Evolutionary conservation across 1,139 yeast genomes (phyloP).

Genomic region (Saccharomyces hybrid): DNA sequence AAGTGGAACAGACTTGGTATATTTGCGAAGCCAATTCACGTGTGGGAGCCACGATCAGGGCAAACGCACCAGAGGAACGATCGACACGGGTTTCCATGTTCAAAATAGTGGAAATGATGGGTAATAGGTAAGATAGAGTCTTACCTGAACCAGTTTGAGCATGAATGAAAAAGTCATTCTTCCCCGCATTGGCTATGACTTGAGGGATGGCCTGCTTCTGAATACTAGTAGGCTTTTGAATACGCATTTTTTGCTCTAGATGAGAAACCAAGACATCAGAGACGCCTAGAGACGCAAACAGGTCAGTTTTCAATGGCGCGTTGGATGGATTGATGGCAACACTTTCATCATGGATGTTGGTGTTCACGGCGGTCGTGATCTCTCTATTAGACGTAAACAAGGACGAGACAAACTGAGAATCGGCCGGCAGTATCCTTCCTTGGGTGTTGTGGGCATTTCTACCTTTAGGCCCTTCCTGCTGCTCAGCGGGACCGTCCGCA

Average conservation of each 20-base stretch:
- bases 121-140: constrained; percentile 76
- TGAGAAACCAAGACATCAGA: constrained; percentile 46
- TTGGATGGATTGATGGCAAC: constrained; percentile 58
- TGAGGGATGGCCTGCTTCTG: constrained; percentile 79
- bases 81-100: constrained; percentile 43
- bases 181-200: constrained; percentile 34
- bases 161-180: constrained; percentile 71
- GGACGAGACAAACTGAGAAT: constrained; percentile 56
- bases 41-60: constrained; percentile 82
- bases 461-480: constrained; percentile 8
- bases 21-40: constrained; percentile 93
- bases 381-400: constrained; percentile 68
- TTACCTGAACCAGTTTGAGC: constrained; percentile 98
- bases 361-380: constrained; percentile 26
- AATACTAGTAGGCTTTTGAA: constrained; percentile 73
- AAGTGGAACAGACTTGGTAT: constrained; percentile 64
- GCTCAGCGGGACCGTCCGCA: constrained; percentile 6
- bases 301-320: constrained; percentile 53
- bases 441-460: constrained; percentile 8
- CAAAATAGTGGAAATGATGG: constrained; percentile 45
- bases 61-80: constrained; percentile 81
- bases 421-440: constrained; percentile 7
- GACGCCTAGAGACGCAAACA: constrained; percentile 68
- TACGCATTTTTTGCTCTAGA: constrained; percentile 49
- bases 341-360: constrained; percentile 23